These are phyloP conservation scores for Mortierella antarctica DNA, from an alignment of 192 early-diverging fungal genomes.

Conservation along the genomic window DNA sequence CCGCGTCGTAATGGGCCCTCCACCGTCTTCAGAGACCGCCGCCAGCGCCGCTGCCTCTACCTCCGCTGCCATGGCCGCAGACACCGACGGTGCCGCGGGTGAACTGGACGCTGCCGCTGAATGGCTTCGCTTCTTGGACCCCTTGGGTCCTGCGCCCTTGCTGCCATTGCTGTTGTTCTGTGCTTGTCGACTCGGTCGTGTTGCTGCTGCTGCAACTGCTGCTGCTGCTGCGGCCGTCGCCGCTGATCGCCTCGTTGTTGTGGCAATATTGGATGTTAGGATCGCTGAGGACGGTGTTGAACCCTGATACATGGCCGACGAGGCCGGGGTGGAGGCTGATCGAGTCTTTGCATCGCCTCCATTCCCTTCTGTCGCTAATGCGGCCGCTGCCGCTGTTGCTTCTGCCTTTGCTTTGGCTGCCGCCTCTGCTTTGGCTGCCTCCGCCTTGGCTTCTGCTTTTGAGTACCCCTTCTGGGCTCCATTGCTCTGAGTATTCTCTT, in stretches of 20 bases:
- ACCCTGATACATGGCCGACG: not conserved
- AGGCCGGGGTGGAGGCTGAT: not conserved
- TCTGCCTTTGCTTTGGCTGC: not conserved
- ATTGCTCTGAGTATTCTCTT: not conserved
- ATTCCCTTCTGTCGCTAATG: not conserved
- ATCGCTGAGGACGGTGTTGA: constrained; percentile 42
- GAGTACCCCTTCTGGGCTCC: not conserved
- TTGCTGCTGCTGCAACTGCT: constrained; percentile 32
- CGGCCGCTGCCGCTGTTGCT: not conserved
- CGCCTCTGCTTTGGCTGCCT: not conserved
- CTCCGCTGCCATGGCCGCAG: not conserved
- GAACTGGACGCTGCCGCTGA: constrained; percentile 2
- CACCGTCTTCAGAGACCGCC: constrained; percentile 1
- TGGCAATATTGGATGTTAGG: constrained; percentile 36
- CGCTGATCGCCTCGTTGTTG: constrained; percentile 41
- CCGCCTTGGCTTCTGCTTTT: not conserved
- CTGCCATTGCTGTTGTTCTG: constrained; percentile 6
- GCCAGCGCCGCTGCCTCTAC: not conserved
- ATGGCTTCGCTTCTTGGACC: constrained; percentile 24
- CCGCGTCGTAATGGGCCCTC: constrained; percentile 16
- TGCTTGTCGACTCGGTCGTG: constrained; percentile 16
- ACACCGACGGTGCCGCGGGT: not conserved
- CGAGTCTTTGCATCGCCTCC: not conserved
- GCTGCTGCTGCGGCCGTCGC: constrained; percentile 43
- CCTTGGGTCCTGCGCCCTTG: constrained; percentile 4